Base-by-base conservation (phyloP, 2,329 filamentous ascomycete species). In the Daldinia eschscholtzii region DNA sequence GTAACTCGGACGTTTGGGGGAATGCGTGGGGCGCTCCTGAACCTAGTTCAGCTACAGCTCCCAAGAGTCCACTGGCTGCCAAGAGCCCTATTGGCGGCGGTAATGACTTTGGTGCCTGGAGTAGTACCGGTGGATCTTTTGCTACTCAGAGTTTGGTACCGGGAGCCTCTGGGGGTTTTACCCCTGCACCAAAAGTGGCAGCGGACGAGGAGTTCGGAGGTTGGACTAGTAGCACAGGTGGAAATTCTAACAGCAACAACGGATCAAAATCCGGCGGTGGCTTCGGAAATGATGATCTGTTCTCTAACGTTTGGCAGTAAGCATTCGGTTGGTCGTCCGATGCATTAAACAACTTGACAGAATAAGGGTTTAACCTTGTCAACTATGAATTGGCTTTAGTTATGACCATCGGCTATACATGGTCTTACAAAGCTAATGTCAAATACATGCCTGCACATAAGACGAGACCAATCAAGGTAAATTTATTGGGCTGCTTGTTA, bases 131-230 rank as follows among this genome's bases (percentile, higher is more conserved):
- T 52, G 78, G 79, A 30, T 84, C 83, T n/a, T 84, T 90, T 72
- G 85, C 87, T 44, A 87, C 77, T 74, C 85, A 88, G 68, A 86
- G 88, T 57, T 88, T 91, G 77, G 84, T 91, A 20, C 87, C 87
- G 2, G 87, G 88, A 1, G 83, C 87, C 0, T 86, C 86, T 72
- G 91, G 91, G 26, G 91, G 91, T 5, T 91, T 93, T 80, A 87
- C 84, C 60, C 77, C 83, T 61, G 82, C 84, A 44, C 89, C 93
- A 26, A 91, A 91, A 75, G 92, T 97, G 2, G 87, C 92, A 39
- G 92, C 93, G 0, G 95, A 98, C 75, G 95, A 98, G 80, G 95
- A 98, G 77, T 98, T 98, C 82, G 95, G 95, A 20, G 94, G 95
- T 12, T 98, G 95, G 95, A 90, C 93, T 55, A 97, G 93, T 85